These are phyloP conservation scores for Monosporascus sp. DNA, from an alignment of 2,329 filamentous ascomycete species.

Conservation along the genomic window DNA sequence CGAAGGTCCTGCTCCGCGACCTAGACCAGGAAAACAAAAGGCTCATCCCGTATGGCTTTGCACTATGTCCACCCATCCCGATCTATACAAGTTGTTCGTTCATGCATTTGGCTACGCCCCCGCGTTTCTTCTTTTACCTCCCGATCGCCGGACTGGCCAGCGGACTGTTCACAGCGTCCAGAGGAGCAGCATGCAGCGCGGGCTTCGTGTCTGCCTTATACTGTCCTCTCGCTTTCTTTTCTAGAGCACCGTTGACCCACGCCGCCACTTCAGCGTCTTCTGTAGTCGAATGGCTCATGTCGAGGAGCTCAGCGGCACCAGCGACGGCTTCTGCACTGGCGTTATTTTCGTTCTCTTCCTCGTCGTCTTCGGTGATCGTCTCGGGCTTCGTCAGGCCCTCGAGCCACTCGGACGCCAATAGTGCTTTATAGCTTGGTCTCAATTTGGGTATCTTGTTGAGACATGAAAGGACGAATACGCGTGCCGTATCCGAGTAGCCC, in stretches of 20 bases:
- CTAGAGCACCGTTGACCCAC: constrained; percentile 74
- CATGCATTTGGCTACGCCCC: no score
- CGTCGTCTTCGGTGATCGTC: constrained; percentile 30
- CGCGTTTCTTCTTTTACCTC: constrained; percentile 3
- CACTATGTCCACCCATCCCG: no score
- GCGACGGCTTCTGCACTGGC: constrained; percentile 33
- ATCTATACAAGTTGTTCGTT: no score
- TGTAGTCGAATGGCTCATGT: constrained; percentile 39
- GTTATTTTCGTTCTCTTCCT: constrained; percentile 27
- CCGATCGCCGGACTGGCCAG: constrained; percentile 31
- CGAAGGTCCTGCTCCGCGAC: no score
- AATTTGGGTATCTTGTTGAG: constrained; percentile 89
- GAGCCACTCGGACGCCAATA: constrained; percentile 88
- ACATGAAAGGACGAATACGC: constrained; percentile 83
- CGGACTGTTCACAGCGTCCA: constrained; percentile 63
- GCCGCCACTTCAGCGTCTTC: constrained; percentile 77
- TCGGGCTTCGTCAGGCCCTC: constrained; percentile 67
- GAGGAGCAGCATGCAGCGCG: constrained; percentile 78
- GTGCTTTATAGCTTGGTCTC: constrained; percentile 87
- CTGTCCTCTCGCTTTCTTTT: constrained; percentile 55
- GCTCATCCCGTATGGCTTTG: no score
- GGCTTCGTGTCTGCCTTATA: constrained; percentile 57
- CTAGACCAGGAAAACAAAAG: no score
- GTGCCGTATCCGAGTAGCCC: constrained; percentile 72
- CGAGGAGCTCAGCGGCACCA: constrained; percentile 39